These are phyloP conservation scores for Fusarium sp. DNA, from an alignment of 2,329 filamentous ascomycete species.

Conservation along the genomic window DNA sequence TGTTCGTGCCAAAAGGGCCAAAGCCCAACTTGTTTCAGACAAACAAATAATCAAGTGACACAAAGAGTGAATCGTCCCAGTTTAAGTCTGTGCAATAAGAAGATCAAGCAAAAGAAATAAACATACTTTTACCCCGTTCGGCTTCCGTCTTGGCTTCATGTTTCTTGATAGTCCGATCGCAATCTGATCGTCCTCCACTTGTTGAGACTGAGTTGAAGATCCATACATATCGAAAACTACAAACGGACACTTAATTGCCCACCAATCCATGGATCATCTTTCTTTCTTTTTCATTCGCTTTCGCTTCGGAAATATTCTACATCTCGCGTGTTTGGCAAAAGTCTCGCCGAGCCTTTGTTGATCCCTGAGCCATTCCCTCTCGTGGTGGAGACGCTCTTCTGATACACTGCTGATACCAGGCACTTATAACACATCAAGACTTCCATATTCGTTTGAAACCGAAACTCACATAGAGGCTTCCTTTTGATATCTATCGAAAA, in stretches of 20 bases:
- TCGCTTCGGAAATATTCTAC: slow-evolving; percentile 17
- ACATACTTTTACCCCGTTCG: not conserved
- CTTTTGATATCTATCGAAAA: slow-evolving; percentile 21
- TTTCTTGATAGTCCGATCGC: not conserved
- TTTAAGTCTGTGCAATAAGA: not conserved
- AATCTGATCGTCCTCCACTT: not conserved
- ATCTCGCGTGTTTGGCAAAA: slow-evolving; percentile 16
- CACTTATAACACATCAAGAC: slow-evolving; percentile 30
- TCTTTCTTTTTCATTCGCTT: slow-evolving; percentile 17
- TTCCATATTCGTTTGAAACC: slow-evolving; percentile 21
- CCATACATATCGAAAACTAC: not conserved
- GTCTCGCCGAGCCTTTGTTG: slow-evolving; percentile 21
- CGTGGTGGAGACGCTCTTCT: slow-evolving; percentile 21
- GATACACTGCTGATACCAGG: slow-evolving; percentile 36
- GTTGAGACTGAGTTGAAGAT: not conserved
- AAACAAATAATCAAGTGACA: slow-evolving; percentile 25
- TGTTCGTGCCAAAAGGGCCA: not conserved
- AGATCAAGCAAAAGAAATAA: not conserved
- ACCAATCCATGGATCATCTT: not conserved
- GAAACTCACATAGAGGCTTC: not conserved
- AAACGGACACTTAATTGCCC: not conserved
- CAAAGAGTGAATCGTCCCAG: slow-evolving; percentile 9
- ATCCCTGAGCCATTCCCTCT: slow-evolving; percentile 18
- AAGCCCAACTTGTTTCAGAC: slow-evolving; percentile 46
- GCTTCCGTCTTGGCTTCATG: not conserved